Evolutionary conservation across 257 asterid genomes (phyloP).

Genomic region (Handroanthus guayacan): DNA sequence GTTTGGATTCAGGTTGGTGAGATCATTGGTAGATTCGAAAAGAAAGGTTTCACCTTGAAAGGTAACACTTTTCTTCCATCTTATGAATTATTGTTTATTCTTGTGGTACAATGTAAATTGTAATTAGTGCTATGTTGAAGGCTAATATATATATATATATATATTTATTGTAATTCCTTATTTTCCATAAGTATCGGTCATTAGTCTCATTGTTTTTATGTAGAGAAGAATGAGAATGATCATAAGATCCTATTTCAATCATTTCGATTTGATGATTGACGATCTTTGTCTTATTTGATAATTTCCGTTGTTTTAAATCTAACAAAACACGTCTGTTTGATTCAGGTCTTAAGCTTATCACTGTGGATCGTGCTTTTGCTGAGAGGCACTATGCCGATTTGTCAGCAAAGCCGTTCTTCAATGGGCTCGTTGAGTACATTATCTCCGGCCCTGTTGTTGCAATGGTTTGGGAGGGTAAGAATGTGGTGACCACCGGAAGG

Average conservation of each 20-base stretch:
- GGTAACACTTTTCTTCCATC: slow-evolving; percentile 41
- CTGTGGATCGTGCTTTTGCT: slow-evolving; percentile 86
- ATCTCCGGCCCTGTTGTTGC: slow-evolving; percentile 97
- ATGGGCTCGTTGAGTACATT: slow-evolving; percentile 83
- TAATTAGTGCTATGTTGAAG: slow-evolving; percentile 22
- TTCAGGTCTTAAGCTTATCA: slow-evolving; percentile 77
- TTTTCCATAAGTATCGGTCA: background rate
- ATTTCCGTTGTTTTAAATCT: background rate
- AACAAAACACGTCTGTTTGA: background rate
- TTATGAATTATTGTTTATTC: background rate
- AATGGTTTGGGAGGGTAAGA: slow-evolving; percentile 98
- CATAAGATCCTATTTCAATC: background rate
- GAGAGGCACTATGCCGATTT: slow-evolving; percentile 95
- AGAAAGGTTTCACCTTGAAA: slow-evolving; percentile 82
- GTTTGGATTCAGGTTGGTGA: slow-evolving; percentile 71
- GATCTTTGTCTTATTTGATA: background rate
- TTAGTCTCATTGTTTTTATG: background rate
- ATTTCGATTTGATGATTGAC: background rate
- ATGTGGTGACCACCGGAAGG: slow-evolving; percentile 87
- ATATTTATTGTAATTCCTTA: too few relatives aligned
- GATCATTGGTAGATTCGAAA: slow-evolving; percentile 78
- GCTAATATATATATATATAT: too few relatives aligned
- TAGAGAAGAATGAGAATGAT: background rate
- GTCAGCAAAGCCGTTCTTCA: slow-evolving; percentile 90
- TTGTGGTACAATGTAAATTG: background rate